A percentile compares a stretch with the other conserved stretches of the same genome.
Conservation (phyloP, 257 asterid species). For the Rubia yunnanensis region DNA sequence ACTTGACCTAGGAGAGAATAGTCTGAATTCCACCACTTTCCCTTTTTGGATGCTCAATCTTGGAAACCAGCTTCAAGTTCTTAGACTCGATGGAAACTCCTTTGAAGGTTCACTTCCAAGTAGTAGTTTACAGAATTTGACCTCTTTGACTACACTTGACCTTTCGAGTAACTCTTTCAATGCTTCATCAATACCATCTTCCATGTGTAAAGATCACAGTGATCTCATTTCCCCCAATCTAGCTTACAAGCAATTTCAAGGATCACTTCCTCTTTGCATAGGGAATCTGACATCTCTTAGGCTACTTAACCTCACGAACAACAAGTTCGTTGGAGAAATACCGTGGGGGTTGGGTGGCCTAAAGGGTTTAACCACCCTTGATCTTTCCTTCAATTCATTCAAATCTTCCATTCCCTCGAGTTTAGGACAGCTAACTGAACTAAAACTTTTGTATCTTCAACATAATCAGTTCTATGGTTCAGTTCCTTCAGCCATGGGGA, state of each 20-base stretch:
- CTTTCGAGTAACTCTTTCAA: background rate
- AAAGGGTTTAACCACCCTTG: background rate
- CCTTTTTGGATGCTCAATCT: background rate
- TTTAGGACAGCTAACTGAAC: background rate
- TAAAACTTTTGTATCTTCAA: background rate
- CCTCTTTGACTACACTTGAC: background rate
- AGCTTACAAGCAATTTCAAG: background rate
- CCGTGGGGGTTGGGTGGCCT: background rate
- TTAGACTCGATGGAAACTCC: background rate
- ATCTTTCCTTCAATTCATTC: background rate
- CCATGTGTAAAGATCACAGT: background rate
- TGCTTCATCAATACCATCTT: background rate
- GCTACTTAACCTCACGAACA: background rate
- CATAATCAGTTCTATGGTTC: background rate
- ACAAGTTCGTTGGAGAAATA: background rate
- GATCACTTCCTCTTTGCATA: constrained; percentile 1
- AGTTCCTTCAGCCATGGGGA: constrained; percentile 8
- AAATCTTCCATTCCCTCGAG: background rate
- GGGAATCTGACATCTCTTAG: background rate
- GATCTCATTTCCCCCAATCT: background rate
- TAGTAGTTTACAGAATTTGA: background rate
- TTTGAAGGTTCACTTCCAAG: constrained; percentile 1
- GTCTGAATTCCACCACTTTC: background rate
- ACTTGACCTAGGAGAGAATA: constrained; percentile 1
- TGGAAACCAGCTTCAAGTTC: background rate